A percentile compares a stretch with the other conserved stretches of the same genome.
Evolutionary conservation across 768 basidiomycete genomes (phyloP).

Genomic region (Hygrophoropsis aurantiaca): DNA sequence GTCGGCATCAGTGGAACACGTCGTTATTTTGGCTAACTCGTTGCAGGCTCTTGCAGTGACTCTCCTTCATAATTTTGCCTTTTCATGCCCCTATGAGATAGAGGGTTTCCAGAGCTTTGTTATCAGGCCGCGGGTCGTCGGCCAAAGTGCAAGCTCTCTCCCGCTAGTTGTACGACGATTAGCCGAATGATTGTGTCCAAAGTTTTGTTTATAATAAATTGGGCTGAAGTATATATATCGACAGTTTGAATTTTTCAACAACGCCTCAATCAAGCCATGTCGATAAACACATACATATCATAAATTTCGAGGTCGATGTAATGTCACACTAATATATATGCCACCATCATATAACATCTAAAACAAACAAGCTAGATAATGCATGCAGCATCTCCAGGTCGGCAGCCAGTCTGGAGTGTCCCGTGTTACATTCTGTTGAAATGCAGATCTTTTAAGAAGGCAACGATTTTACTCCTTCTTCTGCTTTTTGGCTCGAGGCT

Average conservation of each 20-base stretch:
- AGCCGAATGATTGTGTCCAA: slow-evolving; percentile 12
- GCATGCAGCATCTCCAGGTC: too few relatives aligned
- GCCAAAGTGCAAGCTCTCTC: slow-evolving; percentile 53
- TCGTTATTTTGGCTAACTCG: not conserved
- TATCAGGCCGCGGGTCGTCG: slow-evolving; percentile 56
- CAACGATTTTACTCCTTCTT: slow-evolving; percentile 37
- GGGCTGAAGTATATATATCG: too few relatives aligned
- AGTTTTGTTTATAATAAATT: too few relatives aligned
- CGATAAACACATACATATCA: too few relatives aligned
- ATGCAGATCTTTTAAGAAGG: slow-evolving; percentile 10
- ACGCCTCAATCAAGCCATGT: too few relatives aligned
- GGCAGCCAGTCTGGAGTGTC: too few relatives aligned
- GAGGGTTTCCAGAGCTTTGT: slow-evolving; percentile 69
- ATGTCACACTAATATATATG: too few relatives aligned
- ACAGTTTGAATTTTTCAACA: too few relatives aligned
- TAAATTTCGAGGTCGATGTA: too few relatives aligned
- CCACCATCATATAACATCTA: too few relatives aligned
- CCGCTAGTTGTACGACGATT: slow-evolving; percentile 47
- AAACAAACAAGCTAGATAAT: too few relatives aligned
- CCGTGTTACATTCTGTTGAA: not conserved
- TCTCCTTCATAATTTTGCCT: slow-evolving; percentile 55
- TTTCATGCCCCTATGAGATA: slow-evolving; percentile 50
- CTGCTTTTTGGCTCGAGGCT: slow-evolving; percentile 76
- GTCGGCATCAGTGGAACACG: slow-evolving; percentile 21
- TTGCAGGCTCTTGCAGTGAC: slow-evolving; percentile 42